Base-by-base conservation (phyloP, 2,329 filamentous ascomycete species). In the Didymella lethalis region DNA sequence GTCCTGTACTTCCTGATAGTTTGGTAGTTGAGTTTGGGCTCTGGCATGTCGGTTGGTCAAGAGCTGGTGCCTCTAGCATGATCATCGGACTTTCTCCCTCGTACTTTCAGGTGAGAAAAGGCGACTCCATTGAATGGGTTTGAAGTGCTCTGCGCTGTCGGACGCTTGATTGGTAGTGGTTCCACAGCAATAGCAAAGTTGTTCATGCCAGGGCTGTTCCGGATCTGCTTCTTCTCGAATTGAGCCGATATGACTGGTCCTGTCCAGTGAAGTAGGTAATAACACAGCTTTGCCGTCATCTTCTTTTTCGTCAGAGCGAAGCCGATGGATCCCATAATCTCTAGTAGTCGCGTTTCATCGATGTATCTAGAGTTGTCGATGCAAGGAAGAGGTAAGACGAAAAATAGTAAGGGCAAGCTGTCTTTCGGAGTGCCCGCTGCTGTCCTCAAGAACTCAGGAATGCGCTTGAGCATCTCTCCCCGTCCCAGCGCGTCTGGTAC, bases 311-410 rank as follows among this genome's bases (percentile, higher is more conserved):
- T 75, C 68, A 88, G 78, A 12, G 76, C 77, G 74, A 93, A 98
- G 1, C 94, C 93, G 36, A 99, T 77, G 47, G 84, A 86, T 3
- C 76, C 75, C 91, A 98, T 92, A 59, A 99, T 91, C 4, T 83
- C 82, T 7, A 84, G 77, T 23, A 99, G 78, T 50, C 86, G 84
- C 18, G 81, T 75, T 62, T 93, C 88, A 54, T 92, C 89, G 72
- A 97, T 86, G 74, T 99, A 99, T 49, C 95, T 86, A 16, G 93
- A 97, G 74, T 99, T 99, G 23, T 86, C 84, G 48, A 98, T 84
- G 71, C 95, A 99, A 20, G 94, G 90, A 31, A 91, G 87, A 2
- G 95, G 95, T 2, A 99, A 81, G 10, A 99, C 95, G 29, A 99
- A 80, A 75, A 99, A 99, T 8, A 99, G 79, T 41, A 85, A 87